These are phyloP conservation scores for Inga laurina DNA, from an alignment of 306 rosid species.

Conservation along the genomic window DNA sequence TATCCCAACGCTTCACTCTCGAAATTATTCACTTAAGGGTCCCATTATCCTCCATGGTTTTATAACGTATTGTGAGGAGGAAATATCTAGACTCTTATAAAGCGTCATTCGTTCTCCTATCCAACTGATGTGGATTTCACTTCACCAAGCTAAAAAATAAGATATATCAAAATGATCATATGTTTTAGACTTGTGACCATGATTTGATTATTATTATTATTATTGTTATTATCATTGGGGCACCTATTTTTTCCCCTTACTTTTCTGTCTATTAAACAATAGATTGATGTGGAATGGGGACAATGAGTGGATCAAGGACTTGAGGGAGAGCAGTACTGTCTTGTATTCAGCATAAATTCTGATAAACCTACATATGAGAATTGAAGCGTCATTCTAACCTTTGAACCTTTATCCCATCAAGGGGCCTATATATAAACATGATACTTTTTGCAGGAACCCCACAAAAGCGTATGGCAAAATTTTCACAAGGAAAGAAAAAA, in stretches of 20 bases:
- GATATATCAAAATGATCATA: conserved; percentile 22
- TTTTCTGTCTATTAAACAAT: conserved; percentile 32
- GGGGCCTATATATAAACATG: conserved; percentile 21
- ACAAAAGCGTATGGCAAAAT: conserved; percentile 42
- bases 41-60: too few species aligned
- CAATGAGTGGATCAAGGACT: conserved; percentile 55
- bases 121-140: not conserved
- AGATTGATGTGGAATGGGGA: conserved; percentile 44
- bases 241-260: conserved; percentile 1
- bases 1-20: too few species aligned
- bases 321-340: conserved; percentile 54
- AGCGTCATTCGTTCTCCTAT: too few species aligned
- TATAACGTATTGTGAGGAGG: too few species aligned
- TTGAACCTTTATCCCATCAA: conserved; percentile 50
- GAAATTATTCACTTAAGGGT: too few species aligned
- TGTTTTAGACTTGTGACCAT: conserved; percentile 24
- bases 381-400: conserved; percentile 69
- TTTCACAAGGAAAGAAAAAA: conserved; percentile 33
- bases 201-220: conserved; percentile 29
- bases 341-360: conserved; percentile 79
- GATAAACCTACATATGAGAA: conserved; percentile 44
- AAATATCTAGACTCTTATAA: too few species aligned
- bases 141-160: conserved; percentile 23
- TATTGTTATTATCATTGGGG: conserved; percentile 21
- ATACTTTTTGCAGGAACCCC: conserved; percentile 49